Evolutionary conservation across 106 monocot species (phyloP).

Genomic region (Acanthochlamys bracteata): DNA sequence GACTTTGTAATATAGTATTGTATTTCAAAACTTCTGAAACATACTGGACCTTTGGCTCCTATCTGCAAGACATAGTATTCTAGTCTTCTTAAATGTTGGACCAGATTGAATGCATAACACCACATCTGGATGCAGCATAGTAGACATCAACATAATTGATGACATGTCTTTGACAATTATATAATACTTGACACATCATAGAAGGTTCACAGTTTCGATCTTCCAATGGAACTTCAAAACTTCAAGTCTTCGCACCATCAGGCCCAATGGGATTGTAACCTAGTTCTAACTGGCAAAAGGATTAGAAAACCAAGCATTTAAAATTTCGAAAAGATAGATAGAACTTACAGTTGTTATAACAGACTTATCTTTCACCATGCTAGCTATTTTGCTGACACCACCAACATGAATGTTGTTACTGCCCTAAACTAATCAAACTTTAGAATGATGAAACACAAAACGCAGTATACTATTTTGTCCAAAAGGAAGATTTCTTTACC

Average conservation of each 20-base stretch:
- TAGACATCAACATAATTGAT: neutral
- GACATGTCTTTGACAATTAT: neutral
- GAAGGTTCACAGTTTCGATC: conserved; percentile 87
- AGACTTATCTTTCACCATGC: conserved; percentile 83
- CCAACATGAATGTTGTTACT: conserved; percentile 91
- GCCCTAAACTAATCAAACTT: conserved; percentile 41
- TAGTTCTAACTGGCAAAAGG: conserved; percentile 69
- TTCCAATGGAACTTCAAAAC: conserved; percentile 95
- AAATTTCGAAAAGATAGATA: neutral
- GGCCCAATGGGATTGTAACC: conserved; percentile 98
- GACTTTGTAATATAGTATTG: conserved; percentile 75
- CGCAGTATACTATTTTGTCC: neutral
- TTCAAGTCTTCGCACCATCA: conserved; percentile 74
- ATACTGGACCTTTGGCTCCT: conserved; percentile 69
- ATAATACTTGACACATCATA: conserved; percentile 92
- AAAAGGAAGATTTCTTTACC: neutral
- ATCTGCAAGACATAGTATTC: conserved; percentile 35
- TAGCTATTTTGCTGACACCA: conserved; percentile 70
- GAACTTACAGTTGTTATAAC: conserved; percentile 74
- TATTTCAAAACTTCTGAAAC: conserved; percentile 96
- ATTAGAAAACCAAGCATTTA: conserved; percentile 8
- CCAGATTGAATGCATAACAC: neutral
- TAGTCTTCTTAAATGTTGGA: neutral
- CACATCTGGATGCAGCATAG: neutral
- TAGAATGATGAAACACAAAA: neutral